Evolutionary conservation across 2,329 filamentous ascomycete species (phyloP).

Genomic region (Calonectria henricotiae): DNA sequence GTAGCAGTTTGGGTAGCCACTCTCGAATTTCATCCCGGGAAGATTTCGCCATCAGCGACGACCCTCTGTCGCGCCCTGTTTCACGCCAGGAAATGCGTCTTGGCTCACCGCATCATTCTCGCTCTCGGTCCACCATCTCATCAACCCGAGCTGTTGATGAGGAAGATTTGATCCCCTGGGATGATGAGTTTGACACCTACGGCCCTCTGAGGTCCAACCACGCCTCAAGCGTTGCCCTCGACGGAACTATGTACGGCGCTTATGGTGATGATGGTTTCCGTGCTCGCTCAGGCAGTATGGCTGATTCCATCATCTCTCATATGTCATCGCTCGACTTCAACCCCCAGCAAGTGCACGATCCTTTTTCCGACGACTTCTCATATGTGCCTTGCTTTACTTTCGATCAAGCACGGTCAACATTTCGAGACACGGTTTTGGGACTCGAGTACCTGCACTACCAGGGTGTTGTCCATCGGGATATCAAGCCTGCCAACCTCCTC

Average conservation of each 20-base stretch:
- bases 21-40: slow-evolving; percentile 64
- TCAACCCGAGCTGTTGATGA: slow-evolving; percentile 55
- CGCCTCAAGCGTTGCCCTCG: slow-evolving; percentile 74
- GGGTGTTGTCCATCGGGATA: slow-evolving; percentile 87
- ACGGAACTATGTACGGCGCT: slow-evolving; percentile 84
- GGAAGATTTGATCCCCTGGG: slow-evolving; percentile 58
- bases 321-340: slow-evolving; percentile 78
- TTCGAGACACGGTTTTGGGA: slow-evolving; percentile 93
- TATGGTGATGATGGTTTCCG: slow-evolving; percentile 75
- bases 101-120: slow-evolving; percentile 66
- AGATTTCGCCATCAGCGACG: slow-evolving; percentile 59
- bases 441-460: slow-evolving; percentile 94
- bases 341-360: slow-evolving; percentile 71
- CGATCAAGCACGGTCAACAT: slow-evolving; percentile 85
- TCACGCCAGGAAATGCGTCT: slow-evolving; percentile 60
- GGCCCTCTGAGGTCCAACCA: slow-evolving; percentile 69
- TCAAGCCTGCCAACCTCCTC: slow-evolving; percentile 91
- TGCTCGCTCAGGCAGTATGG: slow-evolving; percentile 84
- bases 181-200: slow-evolving; percentile 72
- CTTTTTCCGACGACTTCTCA: slow-evolving; percentile 88
- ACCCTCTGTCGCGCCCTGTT: slow-evolving; percentile 58
- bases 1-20: slow-evolving; percentile 59
- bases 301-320: slow-evolving; percentile 82
- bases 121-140: slow-evolving; percentile 66
- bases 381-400: slow-evolving; percentile 96